Conservation (phyloP, 2,329 filamentous ascomycete species). For the Cylindrodendrum hubeiense region DNA sequence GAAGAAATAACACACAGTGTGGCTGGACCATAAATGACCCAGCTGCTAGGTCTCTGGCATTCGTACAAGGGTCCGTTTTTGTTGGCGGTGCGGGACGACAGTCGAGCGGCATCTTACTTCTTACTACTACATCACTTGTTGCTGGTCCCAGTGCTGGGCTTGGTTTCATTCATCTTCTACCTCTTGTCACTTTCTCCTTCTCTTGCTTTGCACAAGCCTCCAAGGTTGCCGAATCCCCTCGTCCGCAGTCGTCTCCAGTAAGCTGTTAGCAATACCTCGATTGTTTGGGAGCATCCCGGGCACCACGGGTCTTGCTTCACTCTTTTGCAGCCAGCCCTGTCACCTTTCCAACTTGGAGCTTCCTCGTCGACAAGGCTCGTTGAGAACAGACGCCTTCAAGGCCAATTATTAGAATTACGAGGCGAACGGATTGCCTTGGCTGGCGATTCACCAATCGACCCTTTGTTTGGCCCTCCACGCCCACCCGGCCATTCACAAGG, state of each 20-base stretch:
- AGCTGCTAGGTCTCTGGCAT: conserved; percentile 31
- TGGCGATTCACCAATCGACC: conserved; percentile 32
- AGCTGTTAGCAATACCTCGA: conserved; percentile 25
- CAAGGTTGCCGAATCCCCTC: conserved; percentile 26
- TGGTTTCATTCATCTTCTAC: conserved; percentile 34
- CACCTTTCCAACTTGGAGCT: conserved; percentile 28
- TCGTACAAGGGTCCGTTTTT: conserved; percentile 38
- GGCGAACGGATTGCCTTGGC: conserved; percentile 38
- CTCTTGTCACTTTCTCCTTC: conserved; percentile 32
- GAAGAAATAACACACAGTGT: conserved; percentile 43
- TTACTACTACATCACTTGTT: conserved; percentile 39
- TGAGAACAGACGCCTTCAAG: conserved; percentile 30
- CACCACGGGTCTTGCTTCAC: conserved; percentile 23
- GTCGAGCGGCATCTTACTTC: conserved; percentile 34
- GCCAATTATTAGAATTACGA: conserved; percentile 39
- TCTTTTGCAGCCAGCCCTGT: conserved; percentile 23
- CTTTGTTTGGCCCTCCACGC: conserved; percentile 32
- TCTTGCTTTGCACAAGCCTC: conserved; percentile 30
- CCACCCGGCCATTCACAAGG: conserved; percentile 41
- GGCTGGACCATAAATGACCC: conserved; percentile 36
- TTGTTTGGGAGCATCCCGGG: conserved; percentile 24
- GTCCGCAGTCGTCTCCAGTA: conserved; percentile 26
- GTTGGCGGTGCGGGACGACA: conserved; percentile 33
- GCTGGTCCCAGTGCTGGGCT: conserved; percentile 29
- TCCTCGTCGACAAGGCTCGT: conserved; percentile 29